Evolutionary conservation across 2,329 filamentous ascomycete genomes (phyloP).

Genomic region (Ceratocystis colombiana): DNA sequence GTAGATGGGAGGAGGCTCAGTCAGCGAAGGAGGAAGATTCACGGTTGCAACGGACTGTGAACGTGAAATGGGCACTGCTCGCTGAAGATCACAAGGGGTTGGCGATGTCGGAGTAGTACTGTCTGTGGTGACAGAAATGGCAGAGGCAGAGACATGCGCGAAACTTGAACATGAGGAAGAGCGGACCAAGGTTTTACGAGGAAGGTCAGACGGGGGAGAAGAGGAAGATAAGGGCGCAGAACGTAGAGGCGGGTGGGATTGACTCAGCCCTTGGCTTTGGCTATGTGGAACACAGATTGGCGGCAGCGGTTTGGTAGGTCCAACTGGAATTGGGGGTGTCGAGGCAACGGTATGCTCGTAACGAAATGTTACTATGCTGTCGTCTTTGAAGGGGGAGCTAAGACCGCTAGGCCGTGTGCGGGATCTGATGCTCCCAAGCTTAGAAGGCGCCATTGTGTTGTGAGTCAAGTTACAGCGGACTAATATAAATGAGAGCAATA

Average conservation of each 20-base stretch:
- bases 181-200: neutral
- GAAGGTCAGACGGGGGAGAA: neutral
- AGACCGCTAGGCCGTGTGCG: conserved; percentile 31
- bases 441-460: conserved; percentile 26
- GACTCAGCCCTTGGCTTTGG: conserved; percentile 6
- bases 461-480: no score
- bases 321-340: conserved; percentile 43
- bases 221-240: conserved; percentile 11
- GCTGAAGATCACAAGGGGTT: conserved; percentile 1
- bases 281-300: conserved; percentile 23
- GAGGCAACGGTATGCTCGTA: conserved; percentile 53
- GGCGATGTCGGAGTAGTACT: neutral
- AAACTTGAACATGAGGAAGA: conserved; percentile 1
- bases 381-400: conserved; percentile 40
- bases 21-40: neutral
- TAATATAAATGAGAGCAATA: no score
- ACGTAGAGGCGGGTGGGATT: neutral
- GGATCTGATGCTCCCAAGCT: conserved; percentile 36
- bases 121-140: no score
- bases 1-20: neutral
- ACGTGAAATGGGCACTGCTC: neutral
- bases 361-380: conserved; percentile 44
- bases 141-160: conserved; percentile 6
- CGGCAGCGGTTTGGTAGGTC: conserved; percentile 28
- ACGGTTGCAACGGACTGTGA: neutral